Conservation (phyloP, 2,329 filamentous ascomycete genomes). For the Phialemoniopsis sp. region DNA sequence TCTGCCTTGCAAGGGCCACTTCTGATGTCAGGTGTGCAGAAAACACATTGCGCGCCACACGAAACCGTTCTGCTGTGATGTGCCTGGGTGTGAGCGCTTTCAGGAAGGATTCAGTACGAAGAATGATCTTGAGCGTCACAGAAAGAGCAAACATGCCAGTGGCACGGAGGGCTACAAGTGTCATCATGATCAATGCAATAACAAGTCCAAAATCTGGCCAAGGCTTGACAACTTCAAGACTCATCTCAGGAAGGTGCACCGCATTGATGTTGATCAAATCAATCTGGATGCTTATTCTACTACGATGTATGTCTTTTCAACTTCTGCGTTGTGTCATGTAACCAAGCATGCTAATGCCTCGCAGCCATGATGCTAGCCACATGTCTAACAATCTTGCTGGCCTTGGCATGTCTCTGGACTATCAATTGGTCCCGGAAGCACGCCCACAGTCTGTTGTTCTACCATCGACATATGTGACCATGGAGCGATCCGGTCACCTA, state of each 20-base stretch:
- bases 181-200: constrained; percentile 48
- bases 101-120: constrained; percentile 69
- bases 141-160: constrained; percentile 62
- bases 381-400: constrained; percentile 10
- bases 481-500: too few relatives aligned
- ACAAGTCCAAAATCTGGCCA: constrained; percentile 68
- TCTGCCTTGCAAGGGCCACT: constrained; percentile 7
- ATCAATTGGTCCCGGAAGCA: not conserved
- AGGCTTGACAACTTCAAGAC: constrained; percentile 83
- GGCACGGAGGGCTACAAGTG: constrained; percentile 50
- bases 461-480: too few relatives aligned
- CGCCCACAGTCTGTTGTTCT: too few relatives aligned
- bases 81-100: constrained; percentile 47
- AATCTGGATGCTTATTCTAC: constrained; percentile 29
- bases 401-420: constrained; percentile 9
- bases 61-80: constrained; percentile 61
- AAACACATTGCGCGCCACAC: constrained; percentile 71
- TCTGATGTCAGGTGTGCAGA: constrained; percentile 36
- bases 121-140: constrained; percentile 81
- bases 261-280: constrained; percentile 24
- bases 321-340: too few relatives aligned
- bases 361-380: constrained; percentile 1
- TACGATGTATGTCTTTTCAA: constrained; percentile 16
- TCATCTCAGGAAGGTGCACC: constrained; percentile 70
- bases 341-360: not conserved